Base-by-base conservation (phyloP, 2,329 filamentous ascomycete genomes). In the Lasiodiplodia citricola region DNA sequence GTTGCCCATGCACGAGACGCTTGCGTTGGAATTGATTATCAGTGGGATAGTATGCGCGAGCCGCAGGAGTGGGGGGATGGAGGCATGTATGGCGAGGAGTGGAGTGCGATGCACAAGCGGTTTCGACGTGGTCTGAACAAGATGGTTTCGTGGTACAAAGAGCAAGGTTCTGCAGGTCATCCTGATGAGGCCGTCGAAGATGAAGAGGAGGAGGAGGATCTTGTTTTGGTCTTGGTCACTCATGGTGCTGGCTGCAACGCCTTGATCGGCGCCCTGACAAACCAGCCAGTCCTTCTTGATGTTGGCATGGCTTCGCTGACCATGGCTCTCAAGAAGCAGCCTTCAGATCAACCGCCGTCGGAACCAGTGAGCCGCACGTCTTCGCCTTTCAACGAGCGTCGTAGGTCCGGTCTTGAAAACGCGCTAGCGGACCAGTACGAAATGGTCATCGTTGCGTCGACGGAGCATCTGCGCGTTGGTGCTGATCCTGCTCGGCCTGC, bases 181-280 rank as follows among this genome's bases (percentile, higher is more conserved):
- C 74, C 76, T 38, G 75, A 80, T 1, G 74, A 73, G 50, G 76
- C 78, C 25, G 70, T 71, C 41, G 70, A 76, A 3, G 77, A 81
- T 0, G 78, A 83, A 14, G 82, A 86, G 1, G 86, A 88, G 0
- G 88, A 88, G 0, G 88, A 91, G 16, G 87, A 90, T 73, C 87
- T 94, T 1, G 90, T 98, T 1, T 83, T 99, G 18, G 86, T 99
- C 51, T 82, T 99, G 8, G 92, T 99, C 25, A 97, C 96, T 0
- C 96, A 99, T 76, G 95, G 95, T 28, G 96, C 96, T 16, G 96
- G 96, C 50, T 97, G 95, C 81, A 99, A 99, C 81, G 96, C 96
- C 2, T 82, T 99, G 55, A 94, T 99, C 71, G 94, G 95, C 14
- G 94, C 94, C 31, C 87, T 99, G 72, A 96, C 94, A 0, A 92